phyloP scores from a whole-genome alignment of 2,329 filamentous ascomycete species.

The Aspergillus ibericus region DNA sequence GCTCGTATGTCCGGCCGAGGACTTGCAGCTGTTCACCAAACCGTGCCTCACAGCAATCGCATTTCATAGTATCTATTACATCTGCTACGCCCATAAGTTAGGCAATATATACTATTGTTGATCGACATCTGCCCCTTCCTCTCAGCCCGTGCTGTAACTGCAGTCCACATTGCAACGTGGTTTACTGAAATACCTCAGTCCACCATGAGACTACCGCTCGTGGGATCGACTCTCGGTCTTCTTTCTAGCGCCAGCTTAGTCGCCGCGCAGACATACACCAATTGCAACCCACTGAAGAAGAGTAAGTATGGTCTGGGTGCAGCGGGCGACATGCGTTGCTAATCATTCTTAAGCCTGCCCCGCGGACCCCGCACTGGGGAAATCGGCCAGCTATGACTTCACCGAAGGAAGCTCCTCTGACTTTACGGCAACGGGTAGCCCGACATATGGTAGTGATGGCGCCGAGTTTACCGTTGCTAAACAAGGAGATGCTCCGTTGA shows the following conservation, averaged over 20 bases:
- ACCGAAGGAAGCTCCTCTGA: constrained; percentile 73
- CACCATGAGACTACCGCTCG: constrained; percentile 36
- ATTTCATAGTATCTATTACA: background rate
- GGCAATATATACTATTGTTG: background rate
- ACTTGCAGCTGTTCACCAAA: background rate
- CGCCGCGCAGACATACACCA: constrained; percentile 45
- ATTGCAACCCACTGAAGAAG: constrained; percentile 44
- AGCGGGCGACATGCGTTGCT: background rate
- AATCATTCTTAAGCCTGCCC: constrained; percentile 58
- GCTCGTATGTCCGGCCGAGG: background rate
- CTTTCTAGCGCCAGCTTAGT: constrained; percentile 30
- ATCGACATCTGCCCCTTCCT: background rate
- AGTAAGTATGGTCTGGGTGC: constrained; percentile 28
- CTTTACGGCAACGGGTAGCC: constrained; percentile 68
- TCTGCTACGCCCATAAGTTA: background rate
- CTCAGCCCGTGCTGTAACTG: background rate
- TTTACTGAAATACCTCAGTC: background rate
- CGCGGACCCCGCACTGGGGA: constrained; percentile 76
- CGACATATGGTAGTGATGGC: constrained; percentile 74
- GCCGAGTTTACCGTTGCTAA: constrained; percentile 76
- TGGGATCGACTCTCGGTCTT: constrained; percentile 27
- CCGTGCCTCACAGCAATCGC: background rate
- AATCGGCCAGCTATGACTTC: constrained; percentile 82
- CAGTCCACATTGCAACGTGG: background rate
- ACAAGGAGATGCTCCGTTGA: constrained; percentile 79